Evolutionary conservation across 495 filamentous ascomycete species (phyloP).

Genomic region (Cercophora newfieldiana): DNA sequence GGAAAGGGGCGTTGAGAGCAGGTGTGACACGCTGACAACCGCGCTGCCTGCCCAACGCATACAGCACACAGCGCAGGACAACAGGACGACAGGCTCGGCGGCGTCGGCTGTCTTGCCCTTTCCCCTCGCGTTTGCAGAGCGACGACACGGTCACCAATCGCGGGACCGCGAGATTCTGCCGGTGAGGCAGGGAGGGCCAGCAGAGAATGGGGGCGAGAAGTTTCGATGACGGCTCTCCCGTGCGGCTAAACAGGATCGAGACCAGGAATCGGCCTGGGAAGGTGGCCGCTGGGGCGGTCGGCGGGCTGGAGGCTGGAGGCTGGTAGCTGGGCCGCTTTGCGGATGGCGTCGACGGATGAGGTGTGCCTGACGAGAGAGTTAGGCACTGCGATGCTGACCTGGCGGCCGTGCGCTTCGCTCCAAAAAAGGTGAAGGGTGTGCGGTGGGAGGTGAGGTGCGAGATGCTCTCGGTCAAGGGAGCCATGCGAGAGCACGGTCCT

Average conservation of each 20-base stretch:
- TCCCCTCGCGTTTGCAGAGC: constrained; percentile 5
- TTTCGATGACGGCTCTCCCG: constrained; percentile 6
- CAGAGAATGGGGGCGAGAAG: neutral
- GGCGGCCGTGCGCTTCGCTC: neutral
- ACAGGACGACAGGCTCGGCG: neutral
- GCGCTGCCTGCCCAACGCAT: neutral
- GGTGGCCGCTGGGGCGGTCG: constrained; percentile 31
- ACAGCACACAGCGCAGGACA: neutral
- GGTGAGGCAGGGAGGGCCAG: constrained; percentile 16
- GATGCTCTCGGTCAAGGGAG: constrained; percentile 7
- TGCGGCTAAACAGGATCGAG: constrained; percentile 34
- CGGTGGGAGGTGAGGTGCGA: constrained; percentile 7
- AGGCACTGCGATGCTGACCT: neutral
- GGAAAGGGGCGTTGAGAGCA: neutral
- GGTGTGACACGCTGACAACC: constrained; percentile 14
- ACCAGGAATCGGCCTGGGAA: constrained; percentile 10
- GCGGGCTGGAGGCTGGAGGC: constrained; percentile 9
- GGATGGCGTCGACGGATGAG: constrained; percentile 3
- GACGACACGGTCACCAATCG: constrained; percentile 24
- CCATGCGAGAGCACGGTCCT: constrained; percentile 1
- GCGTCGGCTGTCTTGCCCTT: constrained; percentile 2
- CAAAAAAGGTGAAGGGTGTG: neutral
- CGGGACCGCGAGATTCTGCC: constrained; percentile 25
- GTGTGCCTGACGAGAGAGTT: neutral
- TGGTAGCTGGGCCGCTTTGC: constrained; percentile 24